Base-by-base conservation (phyloP, 2,329 filamentous ascomycete species). In the Elsinoe perseae region DNA sequence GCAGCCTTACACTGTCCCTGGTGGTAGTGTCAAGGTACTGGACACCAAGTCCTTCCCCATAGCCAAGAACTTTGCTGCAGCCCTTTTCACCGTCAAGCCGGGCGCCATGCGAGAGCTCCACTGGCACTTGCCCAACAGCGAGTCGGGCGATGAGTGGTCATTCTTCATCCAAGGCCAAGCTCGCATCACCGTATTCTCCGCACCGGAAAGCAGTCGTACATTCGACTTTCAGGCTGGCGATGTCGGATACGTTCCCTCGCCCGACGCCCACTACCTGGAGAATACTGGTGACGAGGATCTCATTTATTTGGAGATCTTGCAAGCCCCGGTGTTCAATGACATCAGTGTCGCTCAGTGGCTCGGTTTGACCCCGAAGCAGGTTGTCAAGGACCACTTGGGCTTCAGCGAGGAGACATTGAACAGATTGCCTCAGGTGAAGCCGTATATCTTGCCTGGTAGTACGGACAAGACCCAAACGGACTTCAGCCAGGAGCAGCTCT, bases 31-130 rank as follows among this genome's bases (percentile, higher is more conserved):
- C 61, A 83, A 83, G 70, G 77, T 84, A 56, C 65, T 83, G 5
- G 81, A 84, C 62, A 74, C 79, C 0, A 64, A 68, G 0, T 80
- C 75, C 1, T 84, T 84, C 68, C 81, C 81, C 4, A 70, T 81
- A 25, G 78, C 81, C 0, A 66, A 64, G 9, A 74, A 72, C 56
- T 81, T 84, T 65, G 78, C 80, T 2, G 76, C 76, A 0, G 80
- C 79, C 0, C 70, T 83, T 1, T 77, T 84, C 8, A 80, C 76
- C 1, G 70, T 84, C 28, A 71, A 81, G 61, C 80, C 81, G 0
- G 81, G 81, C n/a, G 81, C 80, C 1, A 80, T 84, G 78, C 76
- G 82, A 20, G 81, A 84, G 64, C 70, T 85, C 42, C 81, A 84
- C 69, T 84, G 81, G 81, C 81, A 84, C 68, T 77, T 78, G 1